Evolutionary conservation across 176 grass and related monocot genomes (phyloP), one percentile per base, ranked within the genome.

Genomic region (Carex myosuroides): DNA sequence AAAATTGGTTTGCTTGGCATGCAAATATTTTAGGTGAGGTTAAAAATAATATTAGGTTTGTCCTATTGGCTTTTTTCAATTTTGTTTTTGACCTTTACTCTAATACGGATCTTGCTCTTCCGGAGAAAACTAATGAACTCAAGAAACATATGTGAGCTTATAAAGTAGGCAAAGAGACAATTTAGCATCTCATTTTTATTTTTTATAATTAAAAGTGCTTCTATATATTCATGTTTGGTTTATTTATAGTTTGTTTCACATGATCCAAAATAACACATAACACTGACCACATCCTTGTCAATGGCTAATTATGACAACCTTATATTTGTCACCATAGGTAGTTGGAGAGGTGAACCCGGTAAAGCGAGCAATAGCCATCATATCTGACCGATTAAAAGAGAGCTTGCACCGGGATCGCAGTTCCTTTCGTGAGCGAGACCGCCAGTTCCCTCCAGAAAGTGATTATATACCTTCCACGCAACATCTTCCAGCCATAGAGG

Each of bases 371-470:
- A 89, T 98, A 37, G 89, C 56, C 32, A 87, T 91, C 53, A 92
- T 98, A 37, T 90, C 93, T 64, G 93, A 92, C 70, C 91, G 96
- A 67, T 81, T 98, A 85, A 98, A 93, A 73, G 96, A 98, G 87
- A 98, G 95, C 70, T 85, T 98, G 76, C 95, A 98, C 64, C 89
- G 95, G 56, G 95, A 98, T 72, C 92, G 95, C 79, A 91, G 95
- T 80, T 87, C 89, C 67, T 91, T 89, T 29, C 87, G 89, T 60
- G 92, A 88, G 46, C 86, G 95, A 79, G 95, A 98, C 6, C 83
- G 77, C 29, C 87, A 89, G 21, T 68, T 91, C 79, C 85, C 91
- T 86, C 85, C 85, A 32, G 89, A 91, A 22, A 86, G 92, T 80
- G 95, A 95, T 78, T 91, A 88, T 75, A 6, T 87, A 56, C 87